Base-by-base conservation (phyloP, 2,329 filamentous ascomycete genomes). In the Podosphaera leucotricha region DNA sequence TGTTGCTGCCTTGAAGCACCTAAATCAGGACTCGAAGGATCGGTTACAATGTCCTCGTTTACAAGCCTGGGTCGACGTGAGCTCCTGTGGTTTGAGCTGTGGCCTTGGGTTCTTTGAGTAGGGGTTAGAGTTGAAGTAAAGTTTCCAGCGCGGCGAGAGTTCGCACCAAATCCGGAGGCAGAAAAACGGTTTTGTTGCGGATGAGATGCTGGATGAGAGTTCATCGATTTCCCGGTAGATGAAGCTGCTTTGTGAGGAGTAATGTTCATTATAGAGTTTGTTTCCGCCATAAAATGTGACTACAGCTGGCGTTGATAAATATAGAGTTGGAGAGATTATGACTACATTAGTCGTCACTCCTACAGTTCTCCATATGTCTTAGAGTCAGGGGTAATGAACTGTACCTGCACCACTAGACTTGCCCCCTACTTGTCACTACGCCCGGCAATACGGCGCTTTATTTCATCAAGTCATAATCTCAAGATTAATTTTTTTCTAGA, bases 11-110 rank as follows among this genome's bases (percentile, higher is more conserved):
- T 62, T 67, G 67, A 72, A 70, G 54, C 52, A 43, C 48, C 46
- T 51, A 53, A 41, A 38, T 38, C 41, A 26, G 72, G 61, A 64
- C 86, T 71, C 53, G 71, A 68, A 65, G 94, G 85, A 51, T 76
- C 84, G 72, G 92, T 77, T 54, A 74, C 75, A 71, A n/a, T n/a
- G n/a, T 93, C 85, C 64, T 93, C 85, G 65, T 86, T 77, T 58
- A 79, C 71, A 52, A 79, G 65, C 46, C 71, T 67, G 41, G 84
- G 80, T 56, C 77, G 76, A 55, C 77, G 78, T 56, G 85, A 80
- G 50, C 74, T 75, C 59, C 83, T 85, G 64, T 94, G 84, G 61
- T n/a, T n/a, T n/a, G n/a, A n/a, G n/a, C n/a, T n/a, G n/a, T n/a
- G n/a, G n/a, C n/a, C n/a, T n/a, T n/a, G n/a, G n/a, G 90, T 38